Evolutionary conservation across 805 yeast genomes (phyloP), one percentile per base, ranked within the genome.

Genomic region (Cyberlindnera euphorbiae): DNA sequence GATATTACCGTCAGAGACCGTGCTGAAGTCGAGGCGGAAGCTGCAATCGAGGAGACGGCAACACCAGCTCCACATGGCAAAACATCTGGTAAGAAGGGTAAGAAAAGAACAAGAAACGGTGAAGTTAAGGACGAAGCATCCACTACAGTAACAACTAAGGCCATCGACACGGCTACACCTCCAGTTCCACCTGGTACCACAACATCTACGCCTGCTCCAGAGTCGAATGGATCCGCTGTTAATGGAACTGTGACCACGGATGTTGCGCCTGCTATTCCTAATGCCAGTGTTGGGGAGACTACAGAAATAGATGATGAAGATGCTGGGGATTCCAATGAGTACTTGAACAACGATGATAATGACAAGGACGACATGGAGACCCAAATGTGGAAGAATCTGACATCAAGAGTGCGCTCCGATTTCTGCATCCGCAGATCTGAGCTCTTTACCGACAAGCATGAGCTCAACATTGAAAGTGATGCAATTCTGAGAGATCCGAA

Each of bases 371-470:
- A 85, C 52, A 69, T 83, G 24, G 96, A 88, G 50, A 61, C 79
- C 30, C 82, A 82, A 35, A 76, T 85, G 1, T 89, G 97, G 97
- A 81, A 82, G 48, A 74, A 75, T n/a, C 60, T 80, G 26, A 87
- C 93, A 0, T 83, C 95, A 0, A 81, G 81, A 42, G 73, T 82
- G 0, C 64, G 96, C 39, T 86, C 90, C 12, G 79, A 82, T 35
- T 73, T 84, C 42, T 80, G 95, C 52, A 60, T 76, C 17, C 69
- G 72, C 38, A 71, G 97, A 47, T 69, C 84, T 0, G 73, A 70
- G 3, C 60, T 87, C 31, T 88, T 90, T 53, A 73, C 71, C 15
- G 72, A 73, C 13, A 64, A 67, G 38, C 63, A 68, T 39, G 70
- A 66, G 36, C 56, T 89, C 7, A 82, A 83, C 42, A 59, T 69